Evolutionary conservation across 257 asterid species (phyloP), one percentile per base, ranked within the genome.

Genomic region (Linderniella brevidens): DNA sequence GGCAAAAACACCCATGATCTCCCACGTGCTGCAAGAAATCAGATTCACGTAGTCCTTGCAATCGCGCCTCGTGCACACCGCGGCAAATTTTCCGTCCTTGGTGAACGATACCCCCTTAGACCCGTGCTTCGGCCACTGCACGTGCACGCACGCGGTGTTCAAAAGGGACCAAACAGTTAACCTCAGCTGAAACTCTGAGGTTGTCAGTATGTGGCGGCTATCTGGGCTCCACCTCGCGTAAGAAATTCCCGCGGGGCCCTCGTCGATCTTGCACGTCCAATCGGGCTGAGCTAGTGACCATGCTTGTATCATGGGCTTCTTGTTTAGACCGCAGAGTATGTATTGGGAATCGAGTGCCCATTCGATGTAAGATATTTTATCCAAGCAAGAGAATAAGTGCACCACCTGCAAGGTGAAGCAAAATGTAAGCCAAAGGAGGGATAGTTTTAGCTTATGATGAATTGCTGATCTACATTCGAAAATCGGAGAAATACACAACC

Each of bases 181-280:
- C 50, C 98, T 72, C 36, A 90, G 68, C 49, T 90, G 96, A 66
- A 90, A 90, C 38, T 90, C 98, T 11, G 98, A 85, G 17, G 98
- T 85, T 37, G 98, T 90, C 37, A 90, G 92, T 72, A 90, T 90
- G 77, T 90, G 98, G 46, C 98, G 87, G 64, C 98, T 90, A 55
- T 90, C 98, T 6, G 98, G 98, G 64, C 98, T 85, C 98, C 98
- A 90, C 82, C 94, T 78, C 2, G 98, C 98, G 56, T 81, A 85
- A 35, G 93, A 65, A 62, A 85, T 81, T 37, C 98, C 98, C 12
- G 98, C 98, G 18, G 83, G 76, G 1, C 96, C 99, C 74, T 90
- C 99, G 41, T 88, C 96, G 66, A 85, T 85, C 64, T 90, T 90
- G 63, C 99, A 85, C n/a, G 96, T 90, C 96, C 99, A 90, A 39